phyloP scores from a whole-genome alignment of 345 rosid genomes.

The Hibiscus tridactylites region DNA sequence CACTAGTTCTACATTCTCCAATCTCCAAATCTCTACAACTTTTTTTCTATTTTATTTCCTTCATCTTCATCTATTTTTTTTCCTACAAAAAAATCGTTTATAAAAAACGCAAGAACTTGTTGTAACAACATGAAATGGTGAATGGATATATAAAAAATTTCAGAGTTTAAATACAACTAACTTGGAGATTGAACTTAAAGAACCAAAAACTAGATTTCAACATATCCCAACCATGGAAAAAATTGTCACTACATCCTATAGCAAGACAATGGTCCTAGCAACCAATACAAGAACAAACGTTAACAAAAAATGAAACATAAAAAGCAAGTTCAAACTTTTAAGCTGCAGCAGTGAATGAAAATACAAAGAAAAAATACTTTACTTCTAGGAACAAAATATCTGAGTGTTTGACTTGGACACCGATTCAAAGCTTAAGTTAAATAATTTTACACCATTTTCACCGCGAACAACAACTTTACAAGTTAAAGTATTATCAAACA shows the following conservation, averaged over 20 bases:
- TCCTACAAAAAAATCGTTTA: background rate
- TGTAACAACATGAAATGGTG: background rate
- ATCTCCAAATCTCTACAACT: no score
- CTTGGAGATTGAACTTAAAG: constrained; percentile 75
- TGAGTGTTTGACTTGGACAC: constrained; percentile 9
- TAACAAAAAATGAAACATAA: constrained; percentile 2
- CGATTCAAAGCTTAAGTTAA: constrained; percentile 26
- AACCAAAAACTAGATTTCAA: constrained; percentile 27
- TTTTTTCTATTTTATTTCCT: no score
- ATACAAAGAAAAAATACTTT: constrained; percentile 3
- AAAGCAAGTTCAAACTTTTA: background rate
- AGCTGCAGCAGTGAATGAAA: background rate
- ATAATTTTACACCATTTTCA: constrained; percentile 70
- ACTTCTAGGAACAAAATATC: constrained; percentile 67
- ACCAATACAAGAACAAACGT: background rate
- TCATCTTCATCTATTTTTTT: background rate
- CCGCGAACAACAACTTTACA: constrained; percentile 52
- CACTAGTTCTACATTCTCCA: no score
- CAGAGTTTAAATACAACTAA: constrained; percentile 12
- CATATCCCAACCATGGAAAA: constrained; percentile 56
- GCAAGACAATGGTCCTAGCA: constrained; percentile 40
- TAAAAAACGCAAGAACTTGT: background rate
- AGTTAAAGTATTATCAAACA: background rate
- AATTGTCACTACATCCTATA: constrained; percentile 79
- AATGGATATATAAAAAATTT: background rate